A percentile compares a stretch with the other conserved stretches of the same genome.
phyloP scores from a whole-genome alignment of 768 basidiomycete genomes.

The Rhodotorula kratochvilovae region DNA sequence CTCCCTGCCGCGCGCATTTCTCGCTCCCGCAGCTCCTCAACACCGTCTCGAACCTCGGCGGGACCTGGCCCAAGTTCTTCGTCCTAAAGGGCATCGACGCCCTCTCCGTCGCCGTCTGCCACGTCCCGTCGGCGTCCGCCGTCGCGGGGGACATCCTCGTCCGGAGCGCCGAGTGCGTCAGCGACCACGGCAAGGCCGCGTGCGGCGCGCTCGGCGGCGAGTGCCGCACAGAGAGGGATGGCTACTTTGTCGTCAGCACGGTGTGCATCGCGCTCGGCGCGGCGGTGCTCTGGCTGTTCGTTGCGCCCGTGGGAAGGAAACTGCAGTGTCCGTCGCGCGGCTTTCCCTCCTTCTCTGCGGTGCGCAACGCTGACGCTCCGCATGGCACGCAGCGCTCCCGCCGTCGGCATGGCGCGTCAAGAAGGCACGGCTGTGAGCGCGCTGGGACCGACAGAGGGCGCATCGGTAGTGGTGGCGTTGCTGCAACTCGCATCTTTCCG shows the following conservation, averaged over 20 bases:
- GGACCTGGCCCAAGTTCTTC: conserved; percentile 96
- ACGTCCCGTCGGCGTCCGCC: conserved; percentile 54
- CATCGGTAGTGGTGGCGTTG: too few species aligned
- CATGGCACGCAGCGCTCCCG: background rate
- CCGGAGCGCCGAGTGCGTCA: conserved; percentile 69
- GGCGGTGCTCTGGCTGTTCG: conserved; percentile 65
- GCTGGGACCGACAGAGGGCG: too few species aligned
- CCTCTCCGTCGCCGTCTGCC: conserved; percentile 78
- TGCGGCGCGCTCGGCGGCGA: conserved; percentile 71
- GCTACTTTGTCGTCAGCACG: conserved; percentile 78
- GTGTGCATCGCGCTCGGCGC: conserved; percentile 77
- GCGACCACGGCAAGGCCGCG: conserved; percentile 76
- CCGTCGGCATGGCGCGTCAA: background rate
- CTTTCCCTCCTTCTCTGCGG: background rate
- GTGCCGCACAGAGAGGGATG: conserved; percentile 81
- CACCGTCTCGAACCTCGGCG: conserved; percentile 92
- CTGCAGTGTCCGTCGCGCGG: conserved; percentile 54
- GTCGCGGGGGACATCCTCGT: conserved; percentile 42
- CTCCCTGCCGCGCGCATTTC: background rate
- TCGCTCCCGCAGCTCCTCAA: conserved; percentile 61
- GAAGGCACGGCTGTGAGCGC: background rate
- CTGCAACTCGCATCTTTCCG: too few species aligned
- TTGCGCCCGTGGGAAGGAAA: conserved; percentile 75
- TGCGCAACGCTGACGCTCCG: background rate
- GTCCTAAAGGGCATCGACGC: conserved; percentile 91